These are phyloP conservation scores for Pelargonium fulgidum DNA, from an alignment of 441 rosid species.

Conservation along the genomic window DNA sequence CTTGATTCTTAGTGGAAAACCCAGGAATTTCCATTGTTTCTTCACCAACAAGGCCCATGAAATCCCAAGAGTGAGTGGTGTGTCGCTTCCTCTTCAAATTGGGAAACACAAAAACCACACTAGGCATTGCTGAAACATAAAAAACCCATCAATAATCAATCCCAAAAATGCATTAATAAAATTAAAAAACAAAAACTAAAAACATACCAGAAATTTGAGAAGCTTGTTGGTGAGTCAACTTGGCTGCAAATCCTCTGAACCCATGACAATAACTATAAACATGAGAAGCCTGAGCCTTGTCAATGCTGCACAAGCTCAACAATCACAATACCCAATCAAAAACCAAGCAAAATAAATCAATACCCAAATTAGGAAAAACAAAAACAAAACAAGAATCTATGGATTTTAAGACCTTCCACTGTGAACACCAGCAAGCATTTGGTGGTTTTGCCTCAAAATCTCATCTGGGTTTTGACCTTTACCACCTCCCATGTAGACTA, in stretches of 20 bases:
- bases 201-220: constrained; percentile 37
- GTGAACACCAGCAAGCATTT: constrained; percentile 42
- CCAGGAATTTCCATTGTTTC: constrained; percentile 49
- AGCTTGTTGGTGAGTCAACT: constrained; percentile 40
- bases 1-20: constrained; percentile 46
- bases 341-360: background rate
- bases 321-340: constrained; percentile 6
- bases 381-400: background rate
- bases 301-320: constrained; percentile 25
- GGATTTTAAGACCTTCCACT: constrained; percentile 37
- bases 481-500: constrained; percentile 45
- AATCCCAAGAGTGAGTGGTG: constrained; percentile 60
- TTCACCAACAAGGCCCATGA: constrained; percentile 46
- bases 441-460: constrained; percentile 31
- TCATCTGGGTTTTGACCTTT: constrained; percentile 27
- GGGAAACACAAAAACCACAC: constrained; percentile 50
- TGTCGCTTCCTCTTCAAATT: constrained; percentile 45
- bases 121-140: constrained; percentile 35
- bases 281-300: constrained; percentile 39
- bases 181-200: too few relatives aligned
- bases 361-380: background rate
- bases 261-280: constrained; percentile 45
- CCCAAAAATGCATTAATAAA: background rate
- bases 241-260: constrained; percentile 55
- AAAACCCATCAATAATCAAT: background rate